Percentiles rank a stretch among this genome's conserved stretches.
phyloP scores from a whole-genome alignment of 805 yeast species.

The Kuraishia capsulata region DNA sequence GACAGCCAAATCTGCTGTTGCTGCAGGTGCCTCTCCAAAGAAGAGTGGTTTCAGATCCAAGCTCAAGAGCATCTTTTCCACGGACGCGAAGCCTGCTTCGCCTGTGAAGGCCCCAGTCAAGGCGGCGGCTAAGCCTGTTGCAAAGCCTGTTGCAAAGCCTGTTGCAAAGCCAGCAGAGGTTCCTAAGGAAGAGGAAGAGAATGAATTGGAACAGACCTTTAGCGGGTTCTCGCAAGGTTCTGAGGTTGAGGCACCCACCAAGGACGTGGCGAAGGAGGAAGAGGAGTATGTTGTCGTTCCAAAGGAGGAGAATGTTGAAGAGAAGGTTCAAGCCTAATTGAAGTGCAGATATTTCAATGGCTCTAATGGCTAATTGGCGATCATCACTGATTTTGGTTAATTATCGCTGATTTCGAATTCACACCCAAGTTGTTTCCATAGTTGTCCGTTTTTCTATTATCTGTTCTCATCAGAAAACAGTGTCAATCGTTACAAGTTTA shows the following conservation, averaged over 20 bases:
- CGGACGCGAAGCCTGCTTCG: conserved; percentile 1
- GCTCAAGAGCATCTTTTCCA: neutral
- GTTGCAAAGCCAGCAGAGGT: conserved; percentile 3
- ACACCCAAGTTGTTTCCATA: neutral
- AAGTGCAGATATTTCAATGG: too few relatives aligned
- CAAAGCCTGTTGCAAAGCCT: conserved; percentile 3
- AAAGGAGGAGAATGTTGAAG: neutral
- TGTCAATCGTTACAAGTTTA: too few relatives aligned
- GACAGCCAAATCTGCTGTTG: conserved; percentile 6
- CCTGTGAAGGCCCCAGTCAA: conserved; percentile 4
- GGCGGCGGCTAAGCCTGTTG: conserved; percentile 4
- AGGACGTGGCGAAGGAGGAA: neutral
- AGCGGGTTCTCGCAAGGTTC: conserved; percentile 40
- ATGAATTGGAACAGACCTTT: conserved; percentile 19
- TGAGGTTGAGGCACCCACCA: conserved; percentile 7
- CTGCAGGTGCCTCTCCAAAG: conserved; percentile 6
- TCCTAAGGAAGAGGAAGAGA: conserved; percentile 3
- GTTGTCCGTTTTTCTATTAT: neutral
- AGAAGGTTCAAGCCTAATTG: conserved; percentile 1
- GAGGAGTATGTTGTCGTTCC: conserved; percentile 2
- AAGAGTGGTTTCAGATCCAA: conserved; percentile 4
- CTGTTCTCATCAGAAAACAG: too few relatives aligned
- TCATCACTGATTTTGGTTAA: too few relatives aligned
- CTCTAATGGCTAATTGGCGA: too few relatives aligned
- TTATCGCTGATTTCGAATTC: too few relatives aligned